Base-by-base conservation (phyloP, 805 yeast genomes). In the Hanseniaspora vineae region DNA sequence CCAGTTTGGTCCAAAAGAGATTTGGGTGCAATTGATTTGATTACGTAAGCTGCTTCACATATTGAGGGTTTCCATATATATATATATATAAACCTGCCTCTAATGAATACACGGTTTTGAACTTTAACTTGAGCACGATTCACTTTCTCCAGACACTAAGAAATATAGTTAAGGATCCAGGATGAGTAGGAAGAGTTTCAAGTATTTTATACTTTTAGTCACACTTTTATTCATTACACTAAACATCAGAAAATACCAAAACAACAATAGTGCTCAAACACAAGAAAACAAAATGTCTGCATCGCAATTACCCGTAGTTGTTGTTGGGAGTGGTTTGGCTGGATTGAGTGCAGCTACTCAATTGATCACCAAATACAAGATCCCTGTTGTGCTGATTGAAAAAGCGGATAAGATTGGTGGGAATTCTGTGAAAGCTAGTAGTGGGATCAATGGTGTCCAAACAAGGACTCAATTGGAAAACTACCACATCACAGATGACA, bases 391-490 rank as follows among this genome's bases (percentile, higher is more conserved):
- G 0, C 49, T 78, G 6, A 47, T 78, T 2, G 83, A 78, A 47
- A 78, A 78, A 53, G 61, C 70, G 0, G 61, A 60, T 13, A 64
- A 65, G 31, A 56, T 75, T 33, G 83, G 83, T 31, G 81, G 82
- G 6, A 78, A 78, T 52, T 77, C 81, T 2, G 69, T 71, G 47
- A 77, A 76, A 59, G 83, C 83, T 0, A 75, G 80, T 2, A 73
- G 79, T 20, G 83, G 83, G 19, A 77, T 78, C 47, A 77, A 77
- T 58, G 95, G 92, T n/a, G 80, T 84, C 0, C 66, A 71, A 35
- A 81, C 94, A 0, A 57, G 72, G 15, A 76, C 82, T 4, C 95
- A 84, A 58, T 71, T 80, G 39, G 59, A 67, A 32, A 18, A 33
- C 3, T 18, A 42, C 8, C n/a, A 32, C 5, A 48, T 48, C 12